Conservation (phyloP, 345 rosid species). For the Eucalyptus curtisii region DNA sequence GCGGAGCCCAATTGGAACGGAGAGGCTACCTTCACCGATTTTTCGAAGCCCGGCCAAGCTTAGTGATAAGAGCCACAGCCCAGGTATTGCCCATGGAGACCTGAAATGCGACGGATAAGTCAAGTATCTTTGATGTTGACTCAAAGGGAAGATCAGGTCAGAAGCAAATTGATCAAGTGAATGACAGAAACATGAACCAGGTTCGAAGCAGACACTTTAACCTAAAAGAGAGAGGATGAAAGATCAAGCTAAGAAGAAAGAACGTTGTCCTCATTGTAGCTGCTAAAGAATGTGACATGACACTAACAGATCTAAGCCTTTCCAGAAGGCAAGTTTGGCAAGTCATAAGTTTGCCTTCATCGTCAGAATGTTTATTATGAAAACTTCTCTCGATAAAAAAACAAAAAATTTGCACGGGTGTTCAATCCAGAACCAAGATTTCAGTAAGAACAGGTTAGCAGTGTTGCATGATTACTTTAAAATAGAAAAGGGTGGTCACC, state of each 20-base stretch:
- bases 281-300: not conserved
- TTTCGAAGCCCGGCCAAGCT: conserved; percentile 55
- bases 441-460: not conserved
- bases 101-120: conserved; percentile 15
- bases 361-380: not conserved
- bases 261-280: not conserved
- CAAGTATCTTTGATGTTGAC: not conserved
- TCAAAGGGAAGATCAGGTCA: not conserved
- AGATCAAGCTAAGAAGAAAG: not conserved
- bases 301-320: not conserved
- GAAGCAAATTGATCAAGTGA: not conserved
- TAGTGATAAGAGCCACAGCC: conserved; percentile 67
- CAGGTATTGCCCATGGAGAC: conserved; percentile 60
- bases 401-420: not conserved
- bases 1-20: conserved; percentile 57
- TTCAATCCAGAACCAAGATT: not conserved
- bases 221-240: not conserved
- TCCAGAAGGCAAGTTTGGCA: not conserved
- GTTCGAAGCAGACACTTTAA: not conserved
- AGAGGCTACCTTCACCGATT: conserved; percentile 49
- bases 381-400: not conserved
- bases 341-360: not conserved
- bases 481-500: not conserved
- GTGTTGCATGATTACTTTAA: not conserved
- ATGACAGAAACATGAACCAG: not conserved